phyloP scores from a whole-genome alignment of 1,284 basidiomycete species.

The Rhodotorula sp. region DNA sequence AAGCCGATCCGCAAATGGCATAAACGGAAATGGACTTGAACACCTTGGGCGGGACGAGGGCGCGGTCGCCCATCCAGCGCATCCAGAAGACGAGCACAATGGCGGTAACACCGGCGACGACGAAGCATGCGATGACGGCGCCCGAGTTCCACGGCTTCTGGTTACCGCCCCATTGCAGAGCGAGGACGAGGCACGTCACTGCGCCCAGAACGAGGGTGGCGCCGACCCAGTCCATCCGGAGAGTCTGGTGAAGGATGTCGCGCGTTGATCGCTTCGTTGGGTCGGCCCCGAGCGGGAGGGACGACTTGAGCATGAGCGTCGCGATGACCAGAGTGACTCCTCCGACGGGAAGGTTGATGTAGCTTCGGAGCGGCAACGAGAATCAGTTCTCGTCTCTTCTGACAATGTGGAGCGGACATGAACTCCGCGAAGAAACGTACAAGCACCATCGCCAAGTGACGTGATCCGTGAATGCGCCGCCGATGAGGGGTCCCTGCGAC shows the following conservation, averaged over 20 bases:
- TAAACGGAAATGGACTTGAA: constrained; percentile 43
- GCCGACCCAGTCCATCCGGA: constrained; percentile 46
- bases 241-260: constrained; percentile 22
- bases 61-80: constrained; percentile 42
- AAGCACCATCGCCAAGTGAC: constrained; percentile 52
- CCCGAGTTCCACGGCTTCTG: constrained; percentile 43
- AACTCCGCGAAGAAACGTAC: constrained; percentile 37
- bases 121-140: constrained; percentile 49
- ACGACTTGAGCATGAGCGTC: constrained; percentile 32
- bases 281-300: constrained; percentile 30
- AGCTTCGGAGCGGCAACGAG: background rate
- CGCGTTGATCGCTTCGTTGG: constrained; percentile 15
- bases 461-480: constrained; percentile 53
- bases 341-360: constrained; percentile 30
- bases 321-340: constrained; percentile 27
- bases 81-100: constrained; percentile 39
- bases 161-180: constrained; percentile 45
- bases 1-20: constrained; percentile 38
- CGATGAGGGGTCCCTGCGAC: background rate
- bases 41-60: constrained; percentile 44
- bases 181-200: constrained; percentile 46
- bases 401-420: background rate
- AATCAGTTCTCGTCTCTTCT: background rate
- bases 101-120: constrained; percentile 43
- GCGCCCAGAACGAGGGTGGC: constrained; percentile 42